phyloP scores from a whole-genome alignment of 345 rosid species.

The Euphorbia tirucalli region DNA sequence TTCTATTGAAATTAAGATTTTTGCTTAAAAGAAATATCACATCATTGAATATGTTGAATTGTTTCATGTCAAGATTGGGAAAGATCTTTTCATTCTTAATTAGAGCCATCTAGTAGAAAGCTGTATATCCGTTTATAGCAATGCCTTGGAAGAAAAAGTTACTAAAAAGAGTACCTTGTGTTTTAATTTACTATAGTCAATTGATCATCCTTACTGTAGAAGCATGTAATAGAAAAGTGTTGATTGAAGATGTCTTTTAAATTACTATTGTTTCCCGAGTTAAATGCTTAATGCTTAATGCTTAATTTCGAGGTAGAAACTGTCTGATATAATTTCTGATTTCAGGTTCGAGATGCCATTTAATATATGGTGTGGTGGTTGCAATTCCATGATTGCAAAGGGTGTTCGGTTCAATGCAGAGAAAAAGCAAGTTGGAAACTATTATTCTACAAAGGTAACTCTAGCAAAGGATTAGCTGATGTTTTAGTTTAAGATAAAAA shows the following conservation, averaged over 20 bases:
- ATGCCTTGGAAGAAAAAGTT: background rate
- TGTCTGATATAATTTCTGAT: conserved; percentile 4
- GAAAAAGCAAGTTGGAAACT: conserved; percentile 97
- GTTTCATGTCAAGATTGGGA: background rate
- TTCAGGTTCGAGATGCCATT: conserved; percentile 97
- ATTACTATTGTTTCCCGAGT: background rate
- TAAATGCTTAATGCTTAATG: background rate
- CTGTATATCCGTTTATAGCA: background rate
- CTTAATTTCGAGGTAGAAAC: background rate
- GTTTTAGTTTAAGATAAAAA: background rate
- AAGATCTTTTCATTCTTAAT: background rate
- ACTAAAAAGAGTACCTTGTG: background rate
- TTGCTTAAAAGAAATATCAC: background rate
- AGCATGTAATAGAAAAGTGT: background rate
- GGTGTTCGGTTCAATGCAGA: conserved; percentile 95
- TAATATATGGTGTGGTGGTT: conserved; percentile 96
- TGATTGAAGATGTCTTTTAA: background rate
- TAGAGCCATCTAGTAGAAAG: background rate
- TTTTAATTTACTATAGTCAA: background rate
- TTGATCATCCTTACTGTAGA: background rate
- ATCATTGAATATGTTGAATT: background rate
- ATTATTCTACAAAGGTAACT: conserved; percentile 89
- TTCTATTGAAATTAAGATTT: background rate
- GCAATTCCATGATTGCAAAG: conserved; percentile 93
- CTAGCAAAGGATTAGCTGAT: conserved; percentile 4